Base-by-base conservation (phyloP, 805 yeast species). In the Torulaspora franciscae region DNA sequence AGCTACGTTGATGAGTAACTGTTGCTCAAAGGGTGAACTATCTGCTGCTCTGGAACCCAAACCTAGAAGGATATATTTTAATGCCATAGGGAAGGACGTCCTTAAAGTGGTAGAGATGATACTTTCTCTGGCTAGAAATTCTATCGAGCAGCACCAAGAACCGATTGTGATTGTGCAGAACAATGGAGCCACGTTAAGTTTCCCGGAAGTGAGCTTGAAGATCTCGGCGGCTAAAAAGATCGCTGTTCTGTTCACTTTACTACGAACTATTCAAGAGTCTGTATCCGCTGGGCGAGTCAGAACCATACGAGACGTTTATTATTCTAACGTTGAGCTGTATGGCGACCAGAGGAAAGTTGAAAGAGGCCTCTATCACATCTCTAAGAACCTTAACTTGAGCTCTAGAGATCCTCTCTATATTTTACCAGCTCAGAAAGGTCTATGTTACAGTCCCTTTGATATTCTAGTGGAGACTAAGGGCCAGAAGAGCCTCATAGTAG, bases 361-460 rank as follows among this genome's bases (percentile, higher is more conserved):
- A 35, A 43, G 50, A 0, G 60, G 74, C 32, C 48, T 83, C 1
- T 67, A 65, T 3, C 46, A 57, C 2, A 45, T 83, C 2, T 60
- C 70, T 3, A 48, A 50, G 1, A 64, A 75, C 9, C 64, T 81
- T 29, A 66, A 61, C 0, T 55, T 73, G 7, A 54, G 70, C 0
- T 45, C 56, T 6, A 61, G 69, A n/a, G 68, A 61, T 32, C 56
- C 63, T 3, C 53, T 83, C 3, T 72, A 73, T 5, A 72, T 82
- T 0, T 68, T 71, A 6, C 78, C 86, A 1, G 72, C 82, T 1
- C 85, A 77, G 53, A 83, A 83, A 56, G 87, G 89, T 0, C 56
- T 81, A 19, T 57, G 80, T 14, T 75, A 51, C 51, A 30, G 53
- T 6, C 51, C 54, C 1, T 24, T 34, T 22, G 42, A 45, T 10